Evolutionary conservation across 129 eudicot species (phyloP).

Genomic region (Lactuca sativa): DNA sequence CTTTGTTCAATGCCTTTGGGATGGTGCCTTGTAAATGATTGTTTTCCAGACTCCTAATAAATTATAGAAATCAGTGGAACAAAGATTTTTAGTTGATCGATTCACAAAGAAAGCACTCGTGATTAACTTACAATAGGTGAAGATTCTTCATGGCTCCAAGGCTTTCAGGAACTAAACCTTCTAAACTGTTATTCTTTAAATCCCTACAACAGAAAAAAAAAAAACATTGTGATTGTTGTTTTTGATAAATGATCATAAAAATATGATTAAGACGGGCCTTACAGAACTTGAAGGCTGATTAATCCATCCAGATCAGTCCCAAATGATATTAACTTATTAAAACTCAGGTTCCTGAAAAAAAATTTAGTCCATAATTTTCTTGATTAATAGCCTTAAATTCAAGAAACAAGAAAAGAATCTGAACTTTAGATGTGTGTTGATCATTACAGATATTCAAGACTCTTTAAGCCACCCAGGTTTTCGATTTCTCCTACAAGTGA

Average conservation of each 20-base stretch:
- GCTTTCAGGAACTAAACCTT: slow-evolving; percentile 78
- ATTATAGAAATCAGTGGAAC: slow-evolving; percentile 1
- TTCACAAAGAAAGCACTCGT: neutral
- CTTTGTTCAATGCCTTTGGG: slow-evolving; percentile 66
- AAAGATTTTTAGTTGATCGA: neutral
- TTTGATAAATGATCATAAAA: slow-evolving; percentile 21
- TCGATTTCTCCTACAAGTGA: slow-evolving; percentile 83
- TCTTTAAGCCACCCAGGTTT: slow-evolving; percentile 75
- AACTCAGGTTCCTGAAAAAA: slow-evolving; percentile 80
- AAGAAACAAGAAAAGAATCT: slow-evolving; percentile 13
- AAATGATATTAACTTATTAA: slow-evolving; percentile 69
- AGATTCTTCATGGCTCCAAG: slow-evolving; percentile 69
- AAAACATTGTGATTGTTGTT: neutral
- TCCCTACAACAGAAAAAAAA: slow-evolving; percentile 45
- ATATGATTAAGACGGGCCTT: slow-evolving; percentile 30
- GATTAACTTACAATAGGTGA: slow-evolving; percentile 69
- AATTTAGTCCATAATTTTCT: neutral
- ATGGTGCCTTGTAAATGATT: slow-evolving; percentile 77
- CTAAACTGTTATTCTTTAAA: slow-evolving; percentile 74
- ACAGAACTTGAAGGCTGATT: slow-evolving; percentile 72
- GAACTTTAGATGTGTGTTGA: neutral
- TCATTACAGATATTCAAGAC: slow-evolving; percentile 75
- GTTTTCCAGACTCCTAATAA: slow-evolving; percentile 77
- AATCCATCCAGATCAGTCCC: slow-evolving; percentile 75
- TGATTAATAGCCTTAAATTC: slow-evolving; percentile 9